A percentile compares a stretch with the other conserved stretches of the same genome.
Evolutionary conservation across 139 green algal species (phyloP).

Genomic region (Axilococcus clingmanii): DNA sequence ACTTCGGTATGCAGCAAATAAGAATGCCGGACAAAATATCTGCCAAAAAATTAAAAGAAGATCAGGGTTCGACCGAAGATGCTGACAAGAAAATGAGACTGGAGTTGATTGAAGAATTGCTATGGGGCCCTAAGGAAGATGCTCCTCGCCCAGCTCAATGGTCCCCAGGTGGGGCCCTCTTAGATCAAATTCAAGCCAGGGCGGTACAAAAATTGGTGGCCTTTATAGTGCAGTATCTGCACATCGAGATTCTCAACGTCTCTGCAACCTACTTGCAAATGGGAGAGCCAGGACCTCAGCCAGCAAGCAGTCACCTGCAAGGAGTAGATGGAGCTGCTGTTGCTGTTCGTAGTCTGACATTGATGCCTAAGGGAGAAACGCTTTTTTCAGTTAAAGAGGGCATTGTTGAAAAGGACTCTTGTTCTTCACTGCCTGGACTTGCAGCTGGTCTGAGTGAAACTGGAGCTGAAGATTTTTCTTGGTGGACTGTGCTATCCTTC

Average conservation of each 20-base stretch:
- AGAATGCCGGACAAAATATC: constrained; percentile 28
- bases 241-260: constrained; percentile 23
- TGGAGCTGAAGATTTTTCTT: not conserved
- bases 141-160: not conserved
- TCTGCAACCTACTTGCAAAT: constrained; percentile 25
- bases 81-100: constrained; percentile 23
- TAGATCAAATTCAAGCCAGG: constrained; percentile 1
- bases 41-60: too few relatives aligned
- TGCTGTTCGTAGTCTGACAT: constrained; percentile 15
- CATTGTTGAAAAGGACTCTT: not conserved
- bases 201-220: constrained; percentile 8
- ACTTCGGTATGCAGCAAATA: constrained; percentile 24
- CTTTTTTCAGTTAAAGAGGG: not conserved
- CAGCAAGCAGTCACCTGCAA: constrained; percentile 14
- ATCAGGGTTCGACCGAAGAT: too few relatives aligned
- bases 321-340: constrained; percentile 28
- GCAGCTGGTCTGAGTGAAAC: not conserved
- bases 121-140: constrained; percentile 25
- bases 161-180: constrained; percentile 1
- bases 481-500: not conserved
- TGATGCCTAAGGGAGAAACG: constrained; percentile 11
- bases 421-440: too few relatives aligned
- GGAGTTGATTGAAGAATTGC: constrained; percentile 32
- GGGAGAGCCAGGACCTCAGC: constrained; percentile 33
- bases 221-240: constrained; percentile 25